phyloP scores from a whole-genome alignment of 73 alveolate species.

The Effrenium voratum region DNA sequence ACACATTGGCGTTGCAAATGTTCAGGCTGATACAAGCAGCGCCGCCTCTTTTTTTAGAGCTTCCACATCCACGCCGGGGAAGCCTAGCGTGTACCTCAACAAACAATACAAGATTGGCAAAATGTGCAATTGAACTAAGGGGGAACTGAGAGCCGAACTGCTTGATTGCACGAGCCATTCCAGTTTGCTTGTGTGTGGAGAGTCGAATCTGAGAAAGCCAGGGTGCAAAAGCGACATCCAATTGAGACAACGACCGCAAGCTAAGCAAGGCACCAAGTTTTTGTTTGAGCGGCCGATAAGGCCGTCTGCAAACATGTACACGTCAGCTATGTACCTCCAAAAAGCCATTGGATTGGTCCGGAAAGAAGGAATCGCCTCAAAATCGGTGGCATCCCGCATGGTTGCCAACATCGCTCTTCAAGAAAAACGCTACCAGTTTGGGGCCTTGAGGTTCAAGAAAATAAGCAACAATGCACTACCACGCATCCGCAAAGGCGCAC shows the following conservation, averaged over 20 bases:
- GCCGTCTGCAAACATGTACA: slow-evolving; percentile 87
- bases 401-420: background rate
- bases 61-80: slow-evolving; percentile 42
- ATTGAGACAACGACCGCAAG: background rate
- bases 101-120: background rate
- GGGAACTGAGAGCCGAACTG: background rate
- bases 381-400: background rate
- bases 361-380: background rate
- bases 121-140: background rate
- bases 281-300: slow-evolving; percentile 40
- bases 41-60: slow-evolving; percentile 66
- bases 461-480: background rate
- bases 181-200: slow-evolving; percentile 41
- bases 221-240: too few relatives aligned
- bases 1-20: too few relatives aligned
- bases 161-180: slow-evolving; percentile 68
- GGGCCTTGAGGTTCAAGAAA: background rate
- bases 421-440: background rate
- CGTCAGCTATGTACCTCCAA: slow-evolving; percentile 85
- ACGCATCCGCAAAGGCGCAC: background rate
- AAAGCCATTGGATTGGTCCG: background rate
- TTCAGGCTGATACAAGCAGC: too few relatives aligned
- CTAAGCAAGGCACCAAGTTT: background rate
- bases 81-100: slow-evolving; percentile 50
- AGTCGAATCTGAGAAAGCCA: background rate